Conservation (phyloP, 345 rosid genomes). For the Abelmoschus esculentus region DNA sequence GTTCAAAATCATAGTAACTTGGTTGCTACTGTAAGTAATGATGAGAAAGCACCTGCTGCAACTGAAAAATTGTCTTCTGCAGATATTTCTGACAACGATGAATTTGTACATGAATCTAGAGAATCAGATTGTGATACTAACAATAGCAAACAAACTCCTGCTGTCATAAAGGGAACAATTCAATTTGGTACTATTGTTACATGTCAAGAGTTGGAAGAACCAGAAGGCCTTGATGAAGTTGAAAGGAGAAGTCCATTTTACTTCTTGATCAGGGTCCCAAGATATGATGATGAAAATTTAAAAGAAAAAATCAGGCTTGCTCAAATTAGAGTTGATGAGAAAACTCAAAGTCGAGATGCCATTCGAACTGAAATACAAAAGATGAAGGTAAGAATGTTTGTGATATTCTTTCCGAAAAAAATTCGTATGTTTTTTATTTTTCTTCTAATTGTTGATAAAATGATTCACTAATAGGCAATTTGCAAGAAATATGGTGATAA, state of each 20-base stretch:
- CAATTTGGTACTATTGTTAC: background rate
- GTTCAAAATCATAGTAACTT: background rate
- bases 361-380: conserved; percentile 44
- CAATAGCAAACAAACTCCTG: background rate
- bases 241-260: conserved; percentile 46
- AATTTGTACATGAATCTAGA: background rate
- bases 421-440: background rate
- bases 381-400: conserved; percentile 37
- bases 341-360: conserved; percentile 58
- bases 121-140: background rate
- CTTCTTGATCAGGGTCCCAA: conserved; percentile 54
- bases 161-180: background rate
- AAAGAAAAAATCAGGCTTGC: conserved; percentile 50
- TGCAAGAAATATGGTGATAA: conserved; percentile 12
- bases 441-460: conserved; percentile 13
- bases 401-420: background rate
- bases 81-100: background rate
- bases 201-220: background rate
- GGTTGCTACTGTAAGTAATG: background rate
- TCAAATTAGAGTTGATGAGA: conserved; percentile 49
- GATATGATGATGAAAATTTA: conserved; percentile 48
- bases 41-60: background rate
- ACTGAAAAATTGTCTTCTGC: background rate
- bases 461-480: conserved; percentile 29
- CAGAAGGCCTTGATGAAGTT: conserved; percentile 13